phyloP scores from a whole-genome alignment of 169 alveolate species.

The Eimeria brunetti region DNA sequence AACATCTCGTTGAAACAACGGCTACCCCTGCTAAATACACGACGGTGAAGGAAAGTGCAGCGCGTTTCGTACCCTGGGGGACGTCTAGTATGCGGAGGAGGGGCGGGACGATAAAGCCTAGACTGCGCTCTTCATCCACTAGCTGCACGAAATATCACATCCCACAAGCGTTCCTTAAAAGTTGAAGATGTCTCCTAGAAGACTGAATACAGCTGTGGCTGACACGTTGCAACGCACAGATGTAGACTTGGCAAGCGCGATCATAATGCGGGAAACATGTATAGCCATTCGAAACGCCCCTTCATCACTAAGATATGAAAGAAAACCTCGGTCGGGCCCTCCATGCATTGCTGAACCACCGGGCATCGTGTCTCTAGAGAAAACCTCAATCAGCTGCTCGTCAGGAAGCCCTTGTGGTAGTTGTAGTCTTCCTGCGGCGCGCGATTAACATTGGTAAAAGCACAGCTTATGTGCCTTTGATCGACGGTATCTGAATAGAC shows the following conservation, averaged over 20 bases:
- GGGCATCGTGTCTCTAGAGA: neutral
- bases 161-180: neutral
- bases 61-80: conserved; percentile 23
- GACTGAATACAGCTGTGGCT: neutral
- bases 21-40: neutral
- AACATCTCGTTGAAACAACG: neutral
- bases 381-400: conserved; percentile 9
- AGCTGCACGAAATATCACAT: neutral
- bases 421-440: conserved; percentile 31
- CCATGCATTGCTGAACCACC: neutral
- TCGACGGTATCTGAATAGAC: neutral
- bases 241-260: conserved; percentile 23
- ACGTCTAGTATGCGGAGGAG: conserved; percentile 52
- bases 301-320: conserved; percentile 53
- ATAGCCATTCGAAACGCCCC: conserved; percentile 67
- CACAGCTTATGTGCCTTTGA: neutral
- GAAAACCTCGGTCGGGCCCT: neutral
- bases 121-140: conserved; percentile 28
- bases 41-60: neutral
- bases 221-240: neutral
- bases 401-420: conserved; percentile 67
- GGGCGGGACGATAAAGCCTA: conserved; percentile 53
- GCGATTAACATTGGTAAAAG: neutral
- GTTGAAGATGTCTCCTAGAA: neutral
- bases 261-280: conserved; percentile 52